Evolutionary conservation across 331 rosid species (phyloP).

Genomic region (Ulmus americana): DNA sequence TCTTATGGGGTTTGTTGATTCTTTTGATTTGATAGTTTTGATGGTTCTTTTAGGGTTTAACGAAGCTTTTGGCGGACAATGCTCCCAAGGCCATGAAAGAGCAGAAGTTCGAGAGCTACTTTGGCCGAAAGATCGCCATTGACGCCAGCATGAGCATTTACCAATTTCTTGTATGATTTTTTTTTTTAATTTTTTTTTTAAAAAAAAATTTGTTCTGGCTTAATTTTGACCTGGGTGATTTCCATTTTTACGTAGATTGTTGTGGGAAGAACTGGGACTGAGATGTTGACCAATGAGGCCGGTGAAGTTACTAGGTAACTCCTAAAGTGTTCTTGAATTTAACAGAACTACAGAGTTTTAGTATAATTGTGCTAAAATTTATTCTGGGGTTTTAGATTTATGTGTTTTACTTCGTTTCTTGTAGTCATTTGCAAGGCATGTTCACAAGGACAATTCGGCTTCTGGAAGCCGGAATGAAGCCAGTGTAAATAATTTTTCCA

Average conservation of each 20-base stretch:
- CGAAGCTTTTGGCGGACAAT: constrained; percentile 91
- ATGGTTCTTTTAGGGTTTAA: constrained; percentile 69
- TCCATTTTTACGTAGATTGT: constrained; percentile 60
- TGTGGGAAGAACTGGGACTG: constrained; percentile 95
- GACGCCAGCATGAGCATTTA: constrained; percentile 99
- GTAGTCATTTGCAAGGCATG: constrained; percentile 97
- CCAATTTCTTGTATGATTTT: constrained; percentile 70
- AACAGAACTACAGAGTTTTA: background rate
- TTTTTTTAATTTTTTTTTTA: background rate
- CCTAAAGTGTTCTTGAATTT: background rate
- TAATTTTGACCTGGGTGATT: constrained; percentile 19
- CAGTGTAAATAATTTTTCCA: constrained; percentile 47
- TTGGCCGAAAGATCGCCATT: constrained; percentile 84
- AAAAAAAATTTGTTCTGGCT: background rate
- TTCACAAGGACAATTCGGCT: constrained; percentile 89
- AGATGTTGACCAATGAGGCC: constrained; percentile 92
- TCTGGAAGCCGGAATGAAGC: constrained; percentile 92
- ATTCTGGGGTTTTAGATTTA: background rate
- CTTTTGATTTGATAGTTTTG: background rate
- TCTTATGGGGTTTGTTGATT: background rate
- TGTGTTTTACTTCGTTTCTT: constrained; percentile 13
- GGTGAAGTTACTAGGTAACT: constrained; percentile 93
- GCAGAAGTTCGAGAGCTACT: constrained; percentile 84
- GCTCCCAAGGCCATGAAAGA: constrained; percentile 92
- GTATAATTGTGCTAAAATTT: background rate